These are phyloP conservation scores for Antrodiella citrinella DNA, from an alignment of 768 basidiomycete species.

Conservation along the genomic window DNA sequence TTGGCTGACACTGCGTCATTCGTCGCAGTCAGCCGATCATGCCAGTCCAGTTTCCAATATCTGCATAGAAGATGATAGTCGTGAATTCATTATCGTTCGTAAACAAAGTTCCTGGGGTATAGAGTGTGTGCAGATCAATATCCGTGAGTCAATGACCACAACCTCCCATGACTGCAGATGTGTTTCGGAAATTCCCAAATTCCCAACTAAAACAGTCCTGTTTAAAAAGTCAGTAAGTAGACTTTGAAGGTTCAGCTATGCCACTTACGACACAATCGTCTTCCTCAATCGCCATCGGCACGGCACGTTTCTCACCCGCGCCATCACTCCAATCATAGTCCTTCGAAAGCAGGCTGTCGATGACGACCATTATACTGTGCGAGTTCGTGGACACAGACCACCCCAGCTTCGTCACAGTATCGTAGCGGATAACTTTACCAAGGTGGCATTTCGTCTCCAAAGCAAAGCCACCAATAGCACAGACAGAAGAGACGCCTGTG, in stretches of 20 bases:
- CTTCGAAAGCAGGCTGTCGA: conserved; percentile 55
- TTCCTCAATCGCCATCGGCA: conserved; percentile 44
- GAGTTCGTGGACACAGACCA: conserved; percentile 75
- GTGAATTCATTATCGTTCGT: background rate
- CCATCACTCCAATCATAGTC: conserved; percentile 29
- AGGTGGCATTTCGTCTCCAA: conserved; percentile 86
- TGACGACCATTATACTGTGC: conserved; percentile 61
- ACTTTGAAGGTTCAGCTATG: conserved; percentile 1
- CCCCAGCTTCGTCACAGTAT: conserved; percentile 72
- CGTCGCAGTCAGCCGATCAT: background rate
- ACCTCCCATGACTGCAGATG: background rate
- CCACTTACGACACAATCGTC: conserved; percentile 56
- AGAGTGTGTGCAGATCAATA: background rate
- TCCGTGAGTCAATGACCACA: background rate
- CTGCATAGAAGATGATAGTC: too few species aligned
- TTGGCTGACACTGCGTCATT: background rate
- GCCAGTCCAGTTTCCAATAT: too few species aligned
- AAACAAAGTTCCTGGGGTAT: background rate
- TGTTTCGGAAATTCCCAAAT: conserved; percentile 36
- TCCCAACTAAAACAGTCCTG: conserved; percentile 76
- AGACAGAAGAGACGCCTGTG: conserved; percentile 67
- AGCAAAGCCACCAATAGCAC: conserved; percentile 81
- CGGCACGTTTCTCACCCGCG: conserved; percentile 24
- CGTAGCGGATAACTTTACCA: conserved; percentile 75
- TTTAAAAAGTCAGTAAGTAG: background rate